Base-by-base conservation (phyloP, 2,329 filamentous ascomycete genomes). In the Alternaria sp. region DNA sequence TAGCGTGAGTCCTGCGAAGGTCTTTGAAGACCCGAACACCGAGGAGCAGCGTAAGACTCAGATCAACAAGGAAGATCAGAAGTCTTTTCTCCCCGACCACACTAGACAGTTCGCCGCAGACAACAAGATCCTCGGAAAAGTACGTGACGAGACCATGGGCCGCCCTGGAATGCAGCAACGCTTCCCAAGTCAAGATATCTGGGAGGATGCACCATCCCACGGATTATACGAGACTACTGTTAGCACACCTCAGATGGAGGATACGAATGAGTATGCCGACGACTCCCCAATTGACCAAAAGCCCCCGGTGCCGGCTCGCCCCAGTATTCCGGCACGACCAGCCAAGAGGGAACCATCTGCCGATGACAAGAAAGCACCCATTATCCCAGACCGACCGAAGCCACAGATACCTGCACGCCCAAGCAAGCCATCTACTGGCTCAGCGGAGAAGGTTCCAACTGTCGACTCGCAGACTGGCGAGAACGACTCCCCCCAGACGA, bases 161-260 rank as follows among this genome's bases (percentile, higher is more conserved):
- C 81, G 80, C 12, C 84, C 90, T 21, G 83, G 83, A 15, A 76
- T 86, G 69, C 84, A 88, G 61, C 89, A 90, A 55, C 89, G 93
- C 12, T 98, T 98, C 78, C 95, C 95, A 0, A 97, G 94, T 77
- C 89, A 89, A 58, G 95, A 98, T 80, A 89, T 97, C 45, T 97
- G 95, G 95, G 95, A 98, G 81, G 95, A 98, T 78, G 90, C 88
- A 0, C 95, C 95, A 1, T 93, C 97, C 72, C 95, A 92, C 73
- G 87, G 92, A 61, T 86, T 91, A 67, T 86, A 96, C 19, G 89
- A 93, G 73, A 91, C 94, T 0, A 94, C 91, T 0, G 89, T 96
- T 53, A 81, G 77, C 63, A 72, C 69, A 44, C 87, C 86, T 59
- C 82, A 85, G 26, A 83, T 86, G 3, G 82, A 83, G 21, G 84